Percentiles rank a stretch among this genome's conserved stretches.
These are phyloP conservation scores for Phytopythium cucurbitacearum DNA, from an alignment of 352 stramenopile genomes.

Conservation along the genomic window DNA sequence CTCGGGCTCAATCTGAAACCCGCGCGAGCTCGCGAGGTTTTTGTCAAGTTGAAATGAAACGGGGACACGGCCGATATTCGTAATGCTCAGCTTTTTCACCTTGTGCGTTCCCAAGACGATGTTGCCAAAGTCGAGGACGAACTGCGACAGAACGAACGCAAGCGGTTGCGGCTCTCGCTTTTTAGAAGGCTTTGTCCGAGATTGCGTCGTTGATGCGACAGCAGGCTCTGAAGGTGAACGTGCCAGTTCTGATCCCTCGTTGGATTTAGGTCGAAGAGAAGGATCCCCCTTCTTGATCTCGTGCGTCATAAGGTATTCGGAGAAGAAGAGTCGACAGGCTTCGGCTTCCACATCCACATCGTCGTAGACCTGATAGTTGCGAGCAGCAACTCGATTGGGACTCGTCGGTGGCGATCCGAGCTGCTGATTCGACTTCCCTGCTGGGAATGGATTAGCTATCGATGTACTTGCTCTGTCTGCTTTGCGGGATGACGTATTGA, in stretches of 20 bases:
- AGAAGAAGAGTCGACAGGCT: constrained; percentile 85
- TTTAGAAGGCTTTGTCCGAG: constrained; percentile 16
- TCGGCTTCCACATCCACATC: constrained; percentile 81
- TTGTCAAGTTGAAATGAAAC: constrained; percentile 92
- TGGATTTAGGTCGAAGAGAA: too few relatives aligned
- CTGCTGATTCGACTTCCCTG: constrained; percentile 15
- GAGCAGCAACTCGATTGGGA: constrained; percentile 12
- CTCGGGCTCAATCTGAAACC: constrained; percentile 92
- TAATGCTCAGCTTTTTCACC: constrained; percentile 91
- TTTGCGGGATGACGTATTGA: constrained; percentile 30
- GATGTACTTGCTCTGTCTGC: constrained; percentile 13
- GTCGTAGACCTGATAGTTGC: constrained; percentile 13
- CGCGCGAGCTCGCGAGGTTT: constrained; percentile 75
- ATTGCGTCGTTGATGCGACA: not conserved
- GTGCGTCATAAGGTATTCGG: constrained; percentile 68
- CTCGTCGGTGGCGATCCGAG: constrained; percentile 13
- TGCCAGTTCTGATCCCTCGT: too few relatives aligned
- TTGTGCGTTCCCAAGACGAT: constrained; percentile 90
- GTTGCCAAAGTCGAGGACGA: constrained; percentile 93
- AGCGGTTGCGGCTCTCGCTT: constrained; percentile 30
- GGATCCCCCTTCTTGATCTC: constrained; percentile 28
- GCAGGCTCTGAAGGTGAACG: too few relatives aligned
- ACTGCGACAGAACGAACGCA: constrained; percentile 85
- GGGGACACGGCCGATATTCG: constrained; percentile 85
- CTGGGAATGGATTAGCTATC: not conserved